Conservation (phyloP, 2,329 filamentous ascomycete genomes). For the Alternaria gaisen region DNA sequence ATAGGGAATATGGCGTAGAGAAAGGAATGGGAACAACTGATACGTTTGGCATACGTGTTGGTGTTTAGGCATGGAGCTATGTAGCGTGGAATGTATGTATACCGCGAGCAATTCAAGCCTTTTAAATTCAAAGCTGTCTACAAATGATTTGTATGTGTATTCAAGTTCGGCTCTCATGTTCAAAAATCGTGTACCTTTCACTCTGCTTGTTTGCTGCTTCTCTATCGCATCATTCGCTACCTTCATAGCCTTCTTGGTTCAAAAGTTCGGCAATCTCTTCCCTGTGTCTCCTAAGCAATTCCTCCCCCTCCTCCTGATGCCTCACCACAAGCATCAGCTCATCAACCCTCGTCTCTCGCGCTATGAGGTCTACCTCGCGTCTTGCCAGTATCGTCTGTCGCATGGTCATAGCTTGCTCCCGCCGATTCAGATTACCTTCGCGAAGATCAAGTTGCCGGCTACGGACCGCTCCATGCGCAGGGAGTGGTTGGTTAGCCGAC, state of each 20-base stretch:
- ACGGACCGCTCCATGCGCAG: background rate
- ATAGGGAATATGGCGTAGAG: conserved; percentile 19
- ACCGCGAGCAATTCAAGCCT: conserved; percentile 12
- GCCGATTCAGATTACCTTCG: background rate
- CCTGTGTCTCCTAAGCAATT: conserved; percentile 9
- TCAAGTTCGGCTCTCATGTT: background rate
- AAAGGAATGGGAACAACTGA: conserved; percentile 9
- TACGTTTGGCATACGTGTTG: conserved; percentile 5
- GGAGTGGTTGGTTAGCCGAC: background rate
- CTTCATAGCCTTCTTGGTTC: background rate
- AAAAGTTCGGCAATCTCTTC: background rate
- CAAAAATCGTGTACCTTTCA: background rate
- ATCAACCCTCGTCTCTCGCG: background rate
- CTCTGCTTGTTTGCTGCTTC: background rate
- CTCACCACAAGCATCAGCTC: background rate
- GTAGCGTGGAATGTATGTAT: conserved; percentile 10
- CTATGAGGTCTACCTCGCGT: background rate
- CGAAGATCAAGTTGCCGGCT: background rate
- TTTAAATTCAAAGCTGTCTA: background rate
- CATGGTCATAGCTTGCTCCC: background rate
- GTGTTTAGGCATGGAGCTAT: conserved; percentile 1
- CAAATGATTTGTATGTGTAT: background rate
- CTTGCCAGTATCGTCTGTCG: background rate
- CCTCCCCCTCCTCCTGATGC: conserved; percentile 15
- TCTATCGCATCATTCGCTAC: background rate